Evolutionary conservation across 177 flowering plant genomes (phyloP), one percentile per base, ranked within the genome.

Genomic region (Vitis hybrid): DNA sequence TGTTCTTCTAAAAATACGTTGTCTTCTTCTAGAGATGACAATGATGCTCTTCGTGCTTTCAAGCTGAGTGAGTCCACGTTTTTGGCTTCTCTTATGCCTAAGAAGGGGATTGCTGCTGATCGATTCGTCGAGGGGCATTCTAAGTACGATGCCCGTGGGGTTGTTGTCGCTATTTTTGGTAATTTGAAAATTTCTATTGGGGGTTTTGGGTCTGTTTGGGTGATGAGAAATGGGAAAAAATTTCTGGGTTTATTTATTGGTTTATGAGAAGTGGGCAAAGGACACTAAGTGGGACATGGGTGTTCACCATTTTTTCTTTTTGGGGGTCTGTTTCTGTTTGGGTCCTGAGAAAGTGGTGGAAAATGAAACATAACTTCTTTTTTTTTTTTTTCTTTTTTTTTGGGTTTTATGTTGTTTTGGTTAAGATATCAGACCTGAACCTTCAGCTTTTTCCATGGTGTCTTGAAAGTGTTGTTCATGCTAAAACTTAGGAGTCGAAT

Each of bases 51-150:
- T 9, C 69, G 72, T 14, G 71, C 64, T 16, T 86, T 84, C 71
- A 89, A 84, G 72, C 84, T 89, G 57, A 90, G 77, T 80, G 96
- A 95, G 68, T 85, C 94, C 3, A 85, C 92, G 18, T 95, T 95
- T 74, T 68, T 95, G 10, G 96, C 98, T 62, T 89, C 98, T 7
- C 89, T 93, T 55, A 93, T 95, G 96, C 99, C 99, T 66, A 95
- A 95, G 92, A 86, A 86, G 72, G 99, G 93, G 76, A 95, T 87
- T 48, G 96, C 82, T 14, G 98, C 93, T 30, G 97, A 95, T 80
- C 89, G 93, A 2, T 93, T 95, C 81, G 27, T 93, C 51, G 91
- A 93, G 24, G 82, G 87, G 67, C 80, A 89, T 67, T 93, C 97
- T 8, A 67, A 87, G 7, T 94, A 61, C 75, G 98, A 94, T 64